Conservation (phyloP, 106 monocot species). For the Cymbidium sinense region DNA sequence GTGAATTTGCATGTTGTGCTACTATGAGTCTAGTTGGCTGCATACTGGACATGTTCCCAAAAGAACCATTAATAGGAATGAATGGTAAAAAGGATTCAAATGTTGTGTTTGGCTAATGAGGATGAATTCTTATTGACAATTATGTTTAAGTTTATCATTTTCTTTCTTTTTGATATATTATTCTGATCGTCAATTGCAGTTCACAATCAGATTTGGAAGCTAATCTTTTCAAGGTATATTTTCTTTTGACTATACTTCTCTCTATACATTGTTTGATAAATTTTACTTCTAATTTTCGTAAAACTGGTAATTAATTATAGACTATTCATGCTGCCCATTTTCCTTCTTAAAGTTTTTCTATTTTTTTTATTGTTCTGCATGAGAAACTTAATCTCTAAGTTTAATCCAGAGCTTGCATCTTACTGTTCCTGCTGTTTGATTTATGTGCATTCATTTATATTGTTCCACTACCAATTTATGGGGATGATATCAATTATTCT, state of each 20-base stretch:
- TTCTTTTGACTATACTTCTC: not conserved
- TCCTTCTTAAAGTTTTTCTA: not conserved
- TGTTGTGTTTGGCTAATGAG: not conserved
- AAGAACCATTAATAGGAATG: not conserved
- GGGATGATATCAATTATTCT: not conserved
- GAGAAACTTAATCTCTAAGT: not conserved
- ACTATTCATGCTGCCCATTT: not conserved
- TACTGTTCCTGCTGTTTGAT: not conserved
- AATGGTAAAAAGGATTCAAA: not conserved
- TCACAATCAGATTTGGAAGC: slow-evolving; percentile 96
- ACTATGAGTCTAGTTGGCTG: not conserved
- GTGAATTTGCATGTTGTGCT: not conserved
- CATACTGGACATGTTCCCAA: not conserved
- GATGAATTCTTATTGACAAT: not conserved
- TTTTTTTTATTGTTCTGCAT: not conserved
- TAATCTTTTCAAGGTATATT: slow-evolving; percentile 94
- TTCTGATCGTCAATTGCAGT: slow-evolving; percentile 38
- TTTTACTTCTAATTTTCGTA: not conserved
- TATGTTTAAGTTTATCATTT: not conserved
- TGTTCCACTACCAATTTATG: not conserved
- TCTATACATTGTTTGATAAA: not conserved
- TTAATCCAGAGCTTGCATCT: not conserved
- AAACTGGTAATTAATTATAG: not conserved
- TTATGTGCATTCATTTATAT: not conserved
- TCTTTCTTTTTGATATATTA: slow-evolving; percentile 3